A percentile compares a stretch with the other conserved stretches of the same genome.
Evolutionary conservation across 2,329 filamentous ascomycete genomes (phyloP).

Genomic region (Zymoseptoria crescenta): DNA sequence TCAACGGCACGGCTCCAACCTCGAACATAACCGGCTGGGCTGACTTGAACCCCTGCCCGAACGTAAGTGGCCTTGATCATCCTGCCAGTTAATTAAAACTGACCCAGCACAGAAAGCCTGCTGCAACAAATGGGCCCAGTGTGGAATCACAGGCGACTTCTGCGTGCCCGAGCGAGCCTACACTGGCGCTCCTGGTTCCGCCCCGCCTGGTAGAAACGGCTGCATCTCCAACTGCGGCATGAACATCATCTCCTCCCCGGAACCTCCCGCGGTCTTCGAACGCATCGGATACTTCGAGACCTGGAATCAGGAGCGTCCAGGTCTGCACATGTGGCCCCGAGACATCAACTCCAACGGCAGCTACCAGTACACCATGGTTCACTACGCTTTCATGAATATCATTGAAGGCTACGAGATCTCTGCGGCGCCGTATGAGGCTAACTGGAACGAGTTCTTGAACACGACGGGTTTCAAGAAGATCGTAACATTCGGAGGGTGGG

Average conservation of each 20-base stretch:
- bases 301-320: slow-evolving; percentile 26
- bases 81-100: slow-evolving; percentile 37
- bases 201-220: slow-evolving; percentile 27
- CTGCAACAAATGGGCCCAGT: slow-evolving; percentile 41
- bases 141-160: slow-evolving; percentile 40
- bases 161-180: slow-evolving; percentile 28
- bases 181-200: slow-evolving; percentile 34
- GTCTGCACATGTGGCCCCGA: slow-evolving; percentile 22
- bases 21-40: slow-evolving; percentile 24
- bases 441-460: slow-evolving; percentile 31
- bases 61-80: slow-evolving; percentile 39
- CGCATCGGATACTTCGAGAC: slow-evolving; percentile 31
- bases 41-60: slow-evolving; percentile 29
- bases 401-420: slow-evolving; percentile 27
- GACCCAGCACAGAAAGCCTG: slow-evolving; percentile 32
- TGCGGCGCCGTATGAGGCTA: slow-evolving; percentile 17
- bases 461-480: slow-evolving; percentile 32
- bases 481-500: slow-evolving; percentile 41
- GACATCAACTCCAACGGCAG: slow-evolving; percentile 14
- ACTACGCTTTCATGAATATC: slow-evolving; percentile 34
- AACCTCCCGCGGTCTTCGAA: slow-evolving; percentile 9
- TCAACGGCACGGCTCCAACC: slow-evolving; percentile 33
- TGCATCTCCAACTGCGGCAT: slow-evolving; percentile 39
- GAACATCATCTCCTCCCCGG: slow-evolving; percentile 26
- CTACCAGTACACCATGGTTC: slow-evolving; percentile 11